Evolutionary conservation across 768 basidiomycete genomes (phyloP).

Genomic region (Plicaturopsis crispa): DNA sequence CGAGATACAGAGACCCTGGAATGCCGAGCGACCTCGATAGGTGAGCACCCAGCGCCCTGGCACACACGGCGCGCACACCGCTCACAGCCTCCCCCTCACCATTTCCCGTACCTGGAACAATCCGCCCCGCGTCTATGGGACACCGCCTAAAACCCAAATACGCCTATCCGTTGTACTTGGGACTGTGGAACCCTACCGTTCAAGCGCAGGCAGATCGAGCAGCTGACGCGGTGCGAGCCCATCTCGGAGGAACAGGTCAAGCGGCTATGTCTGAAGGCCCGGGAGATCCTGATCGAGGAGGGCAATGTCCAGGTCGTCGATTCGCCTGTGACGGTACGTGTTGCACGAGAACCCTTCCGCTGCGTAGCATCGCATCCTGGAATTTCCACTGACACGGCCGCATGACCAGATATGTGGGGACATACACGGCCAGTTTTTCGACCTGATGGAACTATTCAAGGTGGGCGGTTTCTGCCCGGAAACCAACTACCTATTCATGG

Average conservation of each 20-base stretch:
- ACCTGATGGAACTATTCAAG: conserved; percentile 92
- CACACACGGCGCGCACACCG: too few relatives aligned
- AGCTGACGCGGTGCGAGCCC: conserved; percentile 87
- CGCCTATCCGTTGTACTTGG: not conserved
- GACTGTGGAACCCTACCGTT: conserved; percentile 1
- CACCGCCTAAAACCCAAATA: not conserved
- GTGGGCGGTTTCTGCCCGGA: conserved; percentile 89
- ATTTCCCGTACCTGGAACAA: not conserved
- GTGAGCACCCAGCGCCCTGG: conserved; percentile 24
- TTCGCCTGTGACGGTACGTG: conserved; percentile 85
- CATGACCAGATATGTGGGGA: conserved; percentile 76
- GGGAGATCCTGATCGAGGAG: conserved; percentile 96
- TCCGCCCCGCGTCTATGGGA: conserved; percentile 2
- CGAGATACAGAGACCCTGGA: too few relatives aligned
- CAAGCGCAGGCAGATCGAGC: conserved; percentile 78
- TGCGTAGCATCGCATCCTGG: not conserved
- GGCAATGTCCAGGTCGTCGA: conserved; percentile 96
- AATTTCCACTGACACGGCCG: not conserved
- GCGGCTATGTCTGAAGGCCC: conserved; percentile 88
- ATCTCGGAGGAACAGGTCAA: conserved; percentile 97
- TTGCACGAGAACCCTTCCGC: conserved; percentile 20
- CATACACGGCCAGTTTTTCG: conserved; percentile 97
- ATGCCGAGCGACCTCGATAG: conserved; percentile 55
- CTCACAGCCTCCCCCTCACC: too few relatives aligned
- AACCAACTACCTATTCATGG: conserved; percentile 96